A percentile compares a stretch with the other conserved stretches of the same genome.
These are phyloP conservation scores for Schizochytrium sp. DNA, from an alignment of 108 stramenopile species.

Conservation along the genomic window DNA sequence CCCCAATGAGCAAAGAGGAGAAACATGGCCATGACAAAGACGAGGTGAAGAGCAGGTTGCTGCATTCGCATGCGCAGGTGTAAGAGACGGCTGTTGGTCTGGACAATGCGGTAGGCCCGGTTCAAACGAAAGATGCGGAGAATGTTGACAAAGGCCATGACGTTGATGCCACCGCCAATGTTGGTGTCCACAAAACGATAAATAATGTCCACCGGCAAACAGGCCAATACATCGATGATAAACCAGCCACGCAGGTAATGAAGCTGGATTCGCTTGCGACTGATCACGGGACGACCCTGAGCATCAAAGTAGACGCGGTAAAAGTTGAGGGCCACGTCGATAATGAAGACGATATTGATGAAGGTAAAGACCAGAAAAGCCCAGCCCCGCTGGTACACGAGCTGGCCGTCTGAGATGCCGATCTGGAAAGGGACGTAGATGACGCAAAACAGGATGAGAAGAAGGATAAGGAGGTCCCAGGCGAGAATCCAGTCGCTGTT, in stretches of 20 bases:
- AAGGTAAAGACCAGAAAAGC: constrained; percentile 3
- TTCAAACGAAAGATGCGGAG: neutral
- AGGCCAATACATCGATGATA: constrained; percentile 38
- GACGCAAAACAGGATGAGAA: neutral
- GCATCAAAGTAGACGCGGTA: constrained; percentile 35
- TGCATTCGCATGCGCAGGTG: neutral
- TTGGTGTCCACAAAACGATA: neutral
- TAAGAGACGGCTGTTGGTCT: neutral
- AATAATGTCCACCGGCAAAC: constrained; percentile 31
- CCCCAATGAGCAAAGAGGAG: neutral
- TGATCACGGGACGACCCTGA: constrained; percentile 2
- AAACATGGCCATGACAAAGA: neutral
- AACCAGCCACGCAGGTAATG: constrained; percentile 33
- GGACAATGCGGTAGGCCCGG: neutral
- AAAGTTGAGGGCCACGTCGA: constrained; percentile 40
- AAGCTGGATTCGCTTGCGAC: neutral
- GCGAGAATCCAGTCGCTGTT: neutral
- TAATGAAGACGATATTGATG: constrained; percentile 35
- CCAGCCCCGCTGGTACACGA: neutral
- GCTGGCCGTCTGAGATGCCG: neutral
- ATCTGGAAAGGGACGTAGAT: constrained; percentile 4
- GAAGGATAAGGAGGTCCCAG: neutral
- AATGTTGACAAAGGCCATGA: constrained; percentile 5
- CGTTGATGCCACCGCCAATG: neutral
- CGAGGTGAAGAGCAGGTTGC: neutral